phyloP scores from a whole-genome alignment of 495 filamentous ascomycete genomes.

The Achaetomiella virescens region DNA sequence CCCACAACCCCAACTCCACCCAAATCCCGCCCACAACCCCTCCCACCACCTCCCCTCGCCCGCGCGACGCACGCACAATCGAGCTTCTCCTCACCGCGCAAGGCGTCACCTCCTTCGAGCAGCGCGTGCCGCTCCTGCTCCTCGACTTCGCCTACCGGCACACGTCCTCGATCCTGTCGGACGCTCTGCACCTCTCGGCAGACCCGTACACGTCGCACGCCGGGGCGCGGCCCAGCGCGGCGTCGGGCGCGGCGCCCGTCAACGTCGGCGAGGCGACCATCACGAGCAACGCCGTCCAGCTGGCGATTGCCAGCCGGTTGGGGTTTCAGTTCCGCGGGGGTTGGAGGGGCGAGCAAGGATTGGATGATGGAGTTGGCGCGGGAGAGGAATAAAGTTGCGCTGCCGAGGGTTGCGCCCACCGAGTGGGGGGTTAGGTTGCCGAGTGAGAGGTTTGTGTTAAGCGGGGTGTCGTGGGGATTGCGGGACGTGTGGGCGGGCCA shows the following conservation, averaged over 20 bases:
- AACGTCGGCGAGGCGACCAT: constrained; percentile 42
- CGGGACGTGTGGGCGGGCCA: constrained; percentile 65
- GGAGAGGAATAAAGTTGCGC: constrained; percentile 71
- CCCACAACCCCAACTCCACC: constrained; percentile 28
- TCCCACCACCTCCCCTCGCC: constrained; percentile 61
- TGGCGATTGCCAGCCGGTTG: constrained; percentile 45
- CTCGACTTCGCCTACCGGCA: constrained; percentile 95
- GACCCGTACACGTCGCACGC: constrained; percentile 57
- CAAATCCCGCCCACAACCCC: constrained; percentile 24
- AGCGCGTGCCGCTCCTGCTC: constrained; percentile 87
- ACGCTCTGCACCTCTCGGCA: constrained; percentile 57
- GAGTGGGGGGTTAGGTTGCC: constrained; percentile 83
- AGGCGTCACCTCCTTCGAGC: constrained; percentile 85
- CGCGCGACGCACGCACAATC: constrained; percentile 83
- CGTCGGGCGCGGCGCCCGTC: constrained; percentile 40
- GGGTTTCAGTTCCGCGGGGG: constrained; percentile 48
- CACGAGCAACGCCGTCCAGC: constrained; percentile 41
- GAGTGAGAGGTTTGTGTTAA: constrained; percentile 86
- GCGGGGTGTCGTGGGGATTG: constrained; percentile 76
- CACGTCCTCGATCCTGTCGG: constrained; percentile 56
- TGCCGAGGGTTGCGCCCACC: constrained; percentile 64
- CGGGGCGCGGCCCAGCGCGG: constrained; percentile 39
- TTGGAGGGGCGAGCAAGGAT: constrained; percentile 55
- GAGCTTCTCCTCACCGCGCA: constrained; percentile 85
- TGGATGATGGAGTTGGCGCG: constrained; percentile 76